Conservation (phyloP, 1,284 basidiomycete genomes). For the Tilletiopsis washingtonensis region DNA sequence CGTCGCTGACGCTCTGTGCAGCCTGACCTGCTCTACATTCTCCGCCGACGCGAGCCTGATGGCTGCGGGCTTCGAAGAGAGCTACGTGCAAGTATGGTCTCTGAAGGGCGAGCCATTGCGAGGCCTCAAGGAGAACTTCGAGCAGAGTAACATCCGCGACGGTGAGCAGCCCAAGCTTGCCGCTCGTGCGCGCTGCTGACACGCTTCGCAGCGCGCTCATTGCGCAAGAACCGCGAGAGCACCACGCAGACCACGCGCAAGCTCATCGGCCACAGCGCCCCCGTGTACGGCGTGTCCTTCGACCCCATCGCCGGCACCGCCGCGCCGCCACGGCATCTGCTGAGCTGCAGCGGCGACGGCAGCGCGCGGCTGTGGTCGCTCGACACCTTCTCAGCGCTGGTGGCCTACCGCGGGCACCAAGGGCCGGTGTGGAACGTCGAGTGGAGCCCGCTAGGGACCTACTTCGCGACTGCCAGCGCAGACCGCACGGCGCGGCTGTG, state of each 20-base stretch:
- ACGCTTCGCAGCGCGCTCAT: slow-evolving; percentile 4
- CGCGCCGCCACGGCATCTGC: slow-evolving; percentile 71
- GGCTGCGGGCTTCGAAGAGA: slow-evolving; percentile 93
- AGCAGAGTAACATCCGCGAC: slow-evolving; percentile 61
- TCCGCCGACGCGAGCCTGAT: slow-evolving; percentile 87
- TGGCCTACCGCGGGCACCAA: slow-evolving; percentile 89
- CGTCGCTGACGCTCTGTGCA: too few relatives aligned
- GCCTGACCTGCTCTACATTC: slow-evolving; percentile 78
- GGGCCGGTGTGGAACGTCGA: slow-evolving; percentile 98
- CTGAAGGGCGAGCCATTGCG: slow-evolving; percentile 83
- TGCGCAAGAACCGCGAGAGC: slow-evolving; percentile 26
- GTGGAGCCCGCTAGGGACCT: slow-evolving; percentile 96
- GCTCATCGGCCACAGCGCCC: slow-evolving; percentile 90
- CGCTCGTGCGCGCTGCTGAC: not conserved
- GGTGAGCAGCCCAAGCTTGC: not conserved
- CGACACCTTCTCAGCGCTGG: slow-evolving; percentile 86
- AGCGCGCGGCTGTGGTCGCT: slow-evolving; percentile 89
- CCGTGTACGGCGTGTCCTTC: slow-evolving; percentile 88
- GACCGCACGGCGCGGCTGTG: slow-evolving; percentile 92
- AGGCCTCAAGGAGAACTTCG: slow-evolving; percentile 67
- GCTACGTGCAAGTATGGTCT: slow-evolving; percentile 90
- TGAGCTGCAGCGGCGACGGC: slow-evolving; percentile 88
- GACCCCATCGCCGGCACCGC: slow-evolving; percentile 84
- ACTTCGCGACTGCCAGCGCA: slow-evolving; percentile 90
- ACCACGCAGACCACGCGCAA: slow-evolving; percentile 56